Evolutionary conservation across 305 asterid species (phyloP), one percentile per base, ranked within the genome.

Genomic region (Plantago coronopus): DNA sequence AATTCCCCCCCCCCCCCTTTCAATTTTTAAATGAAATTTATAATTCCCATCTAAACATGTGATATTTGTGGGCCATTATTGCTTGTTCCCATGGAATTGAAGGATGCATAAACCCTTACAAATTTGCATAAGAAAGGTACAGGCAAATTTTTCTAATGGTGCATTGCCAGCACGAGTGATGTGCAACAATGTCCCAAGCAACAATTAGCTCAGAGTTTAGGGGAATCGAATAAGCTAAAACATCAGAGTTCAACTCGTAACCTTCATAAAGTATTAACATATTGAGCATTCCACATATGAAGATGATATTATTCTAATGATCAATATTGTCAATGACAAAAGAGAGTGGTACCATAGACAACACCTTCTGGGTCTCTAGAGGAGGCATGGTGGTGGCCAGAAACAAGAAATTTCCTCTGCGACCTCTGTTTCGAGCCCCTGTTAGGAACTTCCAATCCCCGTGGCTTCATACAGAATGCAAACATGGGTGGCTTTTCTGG

Each of bases 391-490:
- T 73, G 81, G 72, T 78, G 85, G 27, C 86, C 89, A 54, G 91
- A 75, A 63, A 78, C 82, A 40, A 87, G 63, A 67, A 84, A 79
- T 75, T 74, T 88, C 82, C 89, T 81, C 50, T 94, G 95, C 21
- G 99, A 86, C 48, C 97, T 79, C 58, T 88, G 99, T 73, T 90
- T 94, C 19, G 95, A 83, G 48, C 94, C 88, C 82, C 71, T 88
- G 77, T 83, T 86, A 3, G 90, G 94, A 73, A 81, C 77, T 61
- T 94, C 99, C 72, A 94, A 76, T 34, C 97, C 97, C 61, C 97
- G 87, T 50, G 99, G 99, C 69, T 79, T 86, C 63, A 83, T 73
- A 78, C 99, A 94, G 74, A 94, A 94, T 19, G 99, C 97, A 73
- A 78, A 88, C 95, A 87, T 81, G 53, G 87, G 80, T 62, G 99